Evolutionary conservation across 225 moss, liverwort and hornwort species (phyloP).

Genomic region (Polytrichum formosum): DNA sequence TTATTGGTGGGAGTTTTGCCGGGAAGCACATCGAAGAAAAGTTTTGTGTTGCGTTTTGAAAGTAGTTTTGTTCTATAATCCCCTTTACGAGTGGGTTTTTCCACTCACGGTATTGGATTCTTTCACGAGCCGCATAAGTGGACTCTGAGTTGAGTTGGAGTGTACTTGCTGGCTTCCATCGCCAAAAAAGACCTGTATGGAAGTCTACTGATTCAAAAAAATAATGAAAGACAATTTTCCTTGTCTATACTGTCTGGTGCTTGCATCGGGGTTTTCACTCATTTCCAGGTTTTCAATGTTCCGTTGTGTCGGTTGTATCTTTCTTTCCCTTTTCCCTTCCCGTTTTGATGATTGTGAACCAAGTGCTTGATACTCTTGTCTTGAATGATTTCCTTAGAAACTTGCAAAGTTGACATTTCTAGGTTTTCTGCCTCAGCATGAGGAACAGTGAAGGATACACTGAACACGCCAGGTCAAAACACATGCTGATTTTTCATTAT

Average conservation of each 20-base stretch:
- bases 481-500: slow-evolving; percentile 69
- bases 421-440: slow-evolving; percentile 40
- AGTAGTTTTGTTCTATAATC: slow-evolving; percentile 9
- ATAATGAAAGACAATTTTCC: background rate
- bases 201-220: slow-evolving; percentile 15
- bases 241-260: background rate
- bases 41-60: slow-evolving; percentile 8
- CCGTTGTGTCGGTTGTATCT: too few relatives aligned
- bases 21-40: slow-evolving; percentile 12
- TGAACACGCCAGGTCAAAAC: slow-evolving; percentile 77
- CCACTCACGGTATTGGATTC: slow-evolving; percentile 21
- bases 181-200: slow-evolving; percentile 13
- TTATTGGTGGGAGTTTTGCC: background rate
- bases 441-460: slow-evolving; percentile 72
- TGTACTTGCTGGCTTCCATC: slow-evolving; percentile 24
- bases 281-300: too few relatives aligned
- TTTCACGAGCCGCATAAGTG: slow-evolving; percentile 21
- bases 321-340: too few relatives aligned
- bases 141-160: slow-evolving; percentile 24
- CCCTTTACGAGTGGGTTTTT: slow-evolving; percentile 10
- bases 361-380: too few relatives aligned
- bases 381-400: too few relatives aligned
- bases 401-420: too few relatives aligned
- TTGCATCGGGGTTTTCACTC: too few relatives aligned
- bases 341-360: too few relatives aligned